Percentiles rank a stretch among this genome's conserved stretches.
phyloP scores from a whole-genome alignment of 2,329 filamentous ascomycete genomes.

The Magnaporthiopsis rhizophila region DNA sequence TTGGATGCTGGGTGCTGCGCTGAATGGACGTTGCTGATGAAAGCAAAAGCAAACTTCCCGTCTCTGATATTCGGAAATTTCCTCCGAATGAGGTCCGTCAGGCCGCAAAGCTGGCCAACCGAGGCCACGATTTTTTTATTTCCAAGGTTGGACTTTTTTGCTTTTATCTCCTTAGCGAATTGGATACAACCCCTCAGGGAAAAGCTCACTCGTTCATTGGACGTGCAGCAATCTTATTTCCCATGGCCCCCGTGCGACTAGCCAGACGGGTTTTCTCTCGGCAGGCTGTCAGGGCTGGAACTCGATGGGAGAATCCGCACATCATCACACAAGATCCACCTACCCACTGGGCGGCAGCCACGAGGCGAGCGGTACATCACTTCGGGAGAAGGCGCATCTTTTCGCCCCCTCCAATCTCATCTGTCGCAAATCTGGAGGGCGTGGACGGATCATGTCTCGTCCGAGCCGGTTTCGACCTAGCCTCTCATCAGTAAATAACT shows the following conservation, averaged over 20 bases:
- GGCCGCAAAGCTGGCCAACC: background rate
- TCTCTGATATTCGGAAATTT: background rate
- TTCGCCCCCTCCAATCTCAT: background rate
- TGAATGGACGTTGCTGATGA: background rate
- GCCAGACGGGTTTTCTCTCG: no score
- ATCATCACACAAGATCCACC: background rate
- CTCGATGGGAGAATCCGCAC: background rate
- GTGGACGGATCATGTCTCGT: background rate
- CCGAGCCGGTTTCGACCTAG: background rate
- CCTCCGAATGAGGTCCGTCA: background rate
- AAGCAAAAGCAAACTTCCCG: background rate
- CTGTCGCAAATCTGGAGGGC: background rate
- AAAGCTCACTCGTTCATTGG: background rate
- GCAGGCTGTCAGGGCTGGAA: background rate
- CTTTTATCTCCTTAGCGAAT: background rate
- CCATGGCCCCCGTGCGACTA: background rate
- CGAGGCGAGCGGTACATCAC: background rate
- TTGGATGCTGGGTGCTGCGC: no score
- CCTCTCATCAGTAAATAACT: no score
- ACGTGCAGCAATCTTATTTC: background rate
- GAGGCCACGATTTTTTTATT: background rate
- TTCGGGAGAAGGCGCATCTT: background rate
- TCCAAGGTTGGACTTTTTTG: background rate
- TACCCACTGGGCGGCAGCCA: background rate
- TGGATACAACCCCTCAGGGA: background rate